Evolutionary conservation across 371 early-diverging fungal genomes (phyloP).

Genomic region (Caulochytrium protostelioides): DNA sequence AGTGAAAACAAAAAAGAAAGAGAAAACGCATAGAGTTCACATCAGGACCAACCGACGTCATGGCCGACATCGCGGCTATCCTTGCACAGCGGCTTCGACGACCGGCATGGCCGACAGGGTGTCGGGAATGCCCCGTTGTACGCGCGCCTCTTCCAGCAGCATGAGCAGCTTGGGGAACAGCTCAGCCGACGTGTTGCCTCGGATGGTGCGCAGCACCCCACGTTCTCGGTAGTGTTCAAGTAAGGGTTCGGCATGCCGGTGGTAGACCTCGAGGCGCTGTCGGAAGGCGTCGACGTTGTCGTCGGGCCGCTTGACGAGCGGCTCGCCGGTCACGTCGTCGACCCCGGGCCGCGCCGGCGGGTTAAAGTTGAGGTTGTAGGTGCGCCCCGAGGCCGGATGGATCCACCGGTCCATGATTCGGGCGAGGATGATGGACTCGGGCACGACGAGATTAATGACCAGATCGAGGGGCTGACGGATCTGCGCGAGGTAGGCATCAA

Average conservation of each 20-base stretch:
- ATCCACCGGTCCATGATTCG: constrained; percentile 53
- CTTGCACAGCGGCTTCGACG: too few species aligned
- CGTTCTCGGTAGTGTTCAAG: constrained; percentile 46
- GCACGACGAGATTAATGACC: constrained; percentile 75
- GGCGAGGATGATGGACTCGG: constrained; percentile 60
- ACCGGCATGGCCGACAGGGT: too few species aligned
- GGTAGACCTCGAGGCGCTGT: constrained; percentile 52
- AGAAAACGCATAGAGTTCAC: too few species aligned
- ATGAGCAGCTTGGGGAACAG: constrained; percentile 59
- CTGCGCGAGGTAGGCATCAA: constrained; percentile 40
- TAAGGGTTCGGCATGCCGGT: constrained; percentile 48
- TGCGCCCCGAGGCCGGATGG: constrained; percentile 36
- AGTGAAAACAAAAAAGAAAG: too few species aligned
- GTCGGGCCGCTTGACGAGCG: constrained; percentile 68
- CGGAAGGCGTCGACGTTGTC: constrained; percentile 71
- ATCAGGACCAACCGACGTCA: too few species aligned
- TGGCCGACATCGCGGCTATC: too few species aligned
- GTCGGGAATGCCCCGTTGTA: too few species aligned
- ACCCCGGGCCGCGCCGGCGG: constrained; percentile 63
- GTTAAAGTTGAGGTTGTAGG: constrained; percentile 79
- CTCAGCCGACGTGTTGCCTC: constrained; percentile 62
- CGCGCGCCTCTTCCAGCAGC: background rate
- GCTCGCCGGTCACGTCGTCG: constrained; percentile 85
- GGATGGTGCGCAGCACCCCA: constrained; percentile 38
- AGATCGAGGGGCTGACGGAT: constrained; percentile 45